A percentile compares a stretch with the other conserved stretches of the same genome.
Conservation (phyloP, 83 land plant genomes). For the Thuja plicata region DNA sequence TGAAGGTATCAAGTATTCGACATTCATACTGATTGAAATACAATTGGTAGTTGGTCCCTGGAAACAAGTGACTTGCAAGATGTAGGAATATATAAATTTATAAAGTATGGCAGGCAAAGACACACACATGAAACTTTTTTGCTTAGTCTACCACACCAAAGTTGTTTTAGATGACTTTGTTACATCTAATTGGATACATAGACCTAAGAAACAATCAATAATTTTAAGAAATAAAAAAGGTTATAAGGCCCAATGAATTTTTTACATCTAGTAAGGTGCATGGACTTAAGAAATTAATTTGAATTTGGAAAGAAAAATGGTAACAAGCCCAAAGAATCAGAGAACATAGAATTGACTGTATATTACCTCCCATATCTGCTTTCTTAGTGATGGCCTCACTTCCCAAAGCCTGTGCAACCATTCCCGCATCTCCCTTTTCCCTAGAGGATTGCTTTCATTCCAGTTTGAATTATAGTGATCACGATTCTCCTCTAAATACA, state of each 20-base stretch:
- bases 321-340: not conserved
- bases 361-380: conserved; percentile 88
- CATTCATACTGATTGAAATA: not conserved
- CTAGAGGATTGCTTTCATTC: conserved; percentile 55
- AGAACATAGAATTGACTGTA: not conserved
- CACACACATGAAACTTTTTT: not conserved
- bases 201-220: too few species aligned
- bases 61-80: not conserved
- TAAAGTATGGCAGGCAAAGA: not conserved
- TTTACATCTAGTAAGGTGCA: not conserved
- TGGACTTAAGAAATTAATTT: not conserved
- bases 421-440: conserved; percentile 72
- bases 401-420: conserved; percentile 92
- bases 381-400: conserved; percentile 61
- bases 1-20: not conserved
- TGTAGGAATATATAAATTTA: not conserved
- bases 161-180: not conserved
- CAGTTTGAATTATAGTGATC: conserved; percentile 57
- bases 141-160: not conserved
- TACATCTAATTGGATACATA: too few species aligned
- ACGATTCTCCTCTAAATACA: conserved; percentile 57
- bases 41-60: not conserved
- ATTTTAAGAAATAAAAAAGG: too few species aligned
- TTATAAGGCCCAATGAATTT: too few species aligned
- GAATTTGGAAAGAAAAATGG: not conserved